Base-by-base conservation (phyloP, 2,329 filamentous ascomycete species). In the Colletotrichum falcatum region DNA sequence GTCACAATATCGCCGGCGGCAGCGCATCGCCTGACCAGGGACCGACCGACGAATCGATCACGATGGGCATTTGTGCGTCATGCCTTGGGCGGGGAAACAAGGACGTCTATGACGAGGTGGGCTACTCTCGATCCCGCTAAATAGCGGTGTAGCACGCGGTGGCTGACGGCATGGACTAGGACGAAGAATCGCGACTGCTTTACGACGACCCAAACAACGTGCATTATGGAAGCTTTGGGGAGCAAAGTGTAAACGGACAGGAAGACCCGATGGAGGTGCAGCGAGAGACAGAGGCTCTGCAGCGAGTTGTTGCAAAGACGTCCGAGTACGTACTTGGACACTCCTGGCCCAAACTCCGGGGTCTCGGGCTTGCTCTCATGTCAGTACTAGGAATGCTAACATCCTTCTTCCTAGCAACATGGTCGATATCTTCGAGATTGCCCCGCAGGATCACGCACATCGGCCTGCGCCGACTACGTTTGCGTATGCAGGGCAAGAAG, bases 391-490 rank as follows among this genome's bases (percentile, higher is more conserved):
- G 49, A 51, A 37, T 53, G 64, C 72, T 74, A 71, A 74, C 70
- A 53, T 63, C 55, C 54, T 56, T 49, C 51, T 71, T 62, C 63
- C 66, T 76, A 91, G 89, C 75, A 90, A 91, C 75, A 88, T 91
- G 81, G 89, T 91, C 71, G 89, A 91, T 76, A 88, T 91, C 56
- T 91, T 91, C 79, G 89, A 91, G 73, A 89, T 90, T 76, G 85
- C 87, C 44, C 87, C 88, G 28, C 85, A 87, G 68, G 84, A 85
- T 69, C 78, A 81, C 42, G 75, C 77, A 61, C 77, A 72, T 75
- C 82, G 74, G 75, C 80, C 73, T 70, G 77, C 70, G 71, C 78
- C 75, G 74, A 76, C 81, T 20, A 81, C 81, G 1, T 87, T 87
- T 63, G 81, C 80, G 33, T 85, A 86, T 74, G 83, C 86, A 61